These are phyloP conservation scores for Iris pallida DNA, from an alignment of 116 monocot genomes.

Conservation along the genomic window DNA sequence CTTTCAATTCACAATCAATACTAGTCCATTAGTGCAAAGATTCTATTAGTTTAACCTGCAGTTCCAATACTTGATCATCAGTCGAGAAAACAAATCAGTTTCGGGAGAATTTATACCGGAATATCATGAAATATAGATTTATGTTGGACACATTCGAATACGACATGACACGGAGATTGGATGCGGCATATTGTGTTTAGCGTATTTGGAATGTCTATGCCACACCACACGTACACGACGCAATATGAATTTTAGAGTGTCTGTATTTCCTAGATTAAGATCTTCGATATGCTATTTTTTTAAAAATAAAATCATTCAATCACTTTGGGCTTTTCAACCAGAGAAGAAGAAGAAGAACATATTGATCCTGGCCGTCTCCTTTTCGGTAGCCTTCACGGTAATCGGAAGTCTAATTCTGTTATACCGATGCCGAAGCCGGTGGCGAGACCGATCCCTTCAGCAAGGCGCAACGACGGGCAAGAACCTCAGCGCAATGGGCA, in stretches of 20 bases:
- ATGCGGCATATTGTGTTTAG: too few species aligned
- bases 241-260: neutral
- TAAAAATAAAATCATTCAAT: neutral
- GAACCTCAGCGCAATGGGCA: constrained; percentile 8
- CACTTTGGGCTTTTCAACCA: neutral
- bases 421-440: neutral
- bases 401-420: constrained; percentile 9
- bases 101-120: too few species aligned
- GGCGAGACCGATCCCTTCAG: constrained; percentile 1
- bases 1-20: too few species aligned
- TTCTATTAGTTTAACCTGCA: too few species aligned
- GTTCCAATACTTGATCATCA: too few species aligned
- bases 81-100: too few species aligned
- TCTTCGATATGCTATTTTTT: neutral
- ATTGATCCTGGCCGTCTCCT: constrained; percentile 13
- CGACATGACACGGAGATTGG: too few species aligned
- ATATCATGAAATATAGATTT: too few species aligned
- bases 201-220: neutral
- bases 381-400: constrained; percentile 15
- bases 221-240: neutral
- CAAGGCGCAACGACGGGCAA: constrained; percentile 1
- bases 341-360: neutral
- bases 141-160: too few species aligned
- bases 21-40: too few species aligned
- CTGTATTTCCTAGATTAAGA: neutral